Conservation (phyloP, 306 rosid species). For the Quercus gilva region DNA sequence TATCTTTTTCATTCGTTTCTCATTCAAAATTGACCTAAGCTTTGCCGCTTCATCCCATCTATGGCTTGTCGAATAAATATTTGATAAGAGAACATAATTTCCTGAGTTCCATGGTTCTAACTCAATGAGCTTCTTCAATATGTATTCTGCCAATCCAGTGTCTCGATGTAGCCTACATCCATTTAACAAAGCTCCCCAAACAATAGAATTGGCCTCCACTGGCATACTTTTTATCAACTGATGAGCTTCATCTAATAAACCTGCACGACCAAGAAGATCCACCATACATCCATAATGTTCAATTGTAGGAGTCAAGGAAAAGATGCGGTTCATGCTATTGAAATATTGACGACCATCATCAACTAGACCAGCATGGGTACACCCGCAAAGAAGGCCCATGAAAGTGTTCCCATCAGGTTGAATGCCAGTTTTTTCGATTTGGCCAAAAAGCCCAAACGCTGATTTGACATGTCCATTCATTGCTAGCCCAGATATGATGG, state of each 20-base stretch:
- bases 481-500: constrained; percentile 22
- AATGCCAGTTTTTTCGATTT: constrained; percentile 4
- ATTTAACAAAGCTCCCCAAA: constrained; percentile 43
- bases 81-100: constrained; percentile 25
- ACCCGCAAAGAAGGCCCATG: constrained; percentile 29
- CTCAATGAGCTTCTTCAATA: constrained; percentile 28
- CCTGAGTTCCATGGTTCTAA: constrained; percentile 23
- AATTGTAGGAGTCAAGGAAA: constrained; percentile 17
- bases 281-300: constrained; percentile 49
- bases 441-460: constrained; percentile 10
- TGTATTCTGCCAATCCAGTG: constrained; percentile 33
- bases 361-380: constrained; percentile 27
- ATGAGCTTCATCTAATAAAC: constrained; percentile 33
- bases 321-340: constrained; percentile 10
- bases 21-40: constrained; percentile 20
- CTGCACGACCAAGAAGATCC: constrained; percentile 48
- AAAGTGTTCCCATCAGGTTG: constrained; percentile 32
- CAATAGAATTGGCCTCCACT: constrained; percentile 33
- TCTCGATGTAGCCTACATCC: constrained; percentile 38
- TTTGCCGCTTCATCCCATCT: constrained; percentile 24
- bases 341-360: constrained; percentile 31
- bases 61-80: constrained; percentile 27
- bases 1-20: constrained; percentile 14
- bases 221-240: constrained; percentile 36
- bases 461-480: constrained; percentile 21